Evolutionary conservation across 192 early-diverging fungal species (phyloP).

Genomic region (Spinellus fusiger): DNA sequence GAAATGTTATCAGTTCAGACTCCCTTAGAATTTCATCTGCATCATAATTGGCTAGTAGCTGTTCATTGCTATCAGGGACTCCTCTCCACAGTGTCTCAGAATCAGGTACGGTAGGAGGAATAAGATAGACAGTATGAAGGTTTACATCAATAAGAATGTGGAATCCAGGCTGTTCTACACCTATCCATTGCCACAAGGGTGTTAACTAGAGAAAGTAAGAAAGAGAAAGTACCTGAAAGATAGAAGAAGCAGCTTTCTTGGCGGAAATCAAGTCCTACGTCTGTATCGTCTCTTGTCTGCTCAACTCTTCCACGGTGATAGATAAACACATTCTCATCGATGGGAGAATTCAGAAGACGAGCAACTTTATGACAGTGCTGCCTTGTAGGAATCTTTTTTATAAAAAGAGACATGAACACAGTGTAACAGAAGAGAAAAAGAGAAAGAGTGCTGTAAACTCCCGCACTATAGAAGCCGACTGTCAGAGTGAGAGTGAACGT

Average conservation of each 20-base stretch:
- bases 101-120: conserved; percentile 60
- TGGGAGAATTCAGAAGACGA: background rate
- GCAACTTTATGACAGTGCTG: conserved; percentile 21
- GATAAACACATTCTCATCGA: conserved; percentile 16
- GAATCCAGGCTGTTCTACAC: conserved; percentile 72
- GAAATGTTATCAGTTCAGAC: conserved; percentile 44
- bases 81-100: conserved; percentile 85
- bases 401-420: background rate
- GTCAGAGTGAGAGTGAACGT: too few species aligned
- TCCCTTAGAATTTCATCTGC: conserved; percentile 63
- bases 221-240: conserved; percentile 51
- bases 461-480: too few species aligned
- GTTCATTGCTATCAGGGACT: conserved; percentile 49
- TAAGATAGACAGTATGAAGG: conserved; percentile 52
- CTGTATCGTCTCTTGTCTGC: conserved; percentile 36
- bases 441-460: background rate
- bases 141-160: conserved; percentile 66
- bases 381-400: conserved; percentile 13
- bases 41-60: conserved; percentile 55
- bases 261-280: conserved; percentile 68
- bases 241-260: conserved; percentile 91
- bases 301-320: conserved; percentile 47
- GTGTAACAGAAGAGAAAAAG: background rate
- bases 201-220: conserved; percentile 17
- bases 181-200: conserved; percentile 19